Base-by-base conservation (phyloP, 164 flowering plant species). In the Aristolochia californica region DNA sequence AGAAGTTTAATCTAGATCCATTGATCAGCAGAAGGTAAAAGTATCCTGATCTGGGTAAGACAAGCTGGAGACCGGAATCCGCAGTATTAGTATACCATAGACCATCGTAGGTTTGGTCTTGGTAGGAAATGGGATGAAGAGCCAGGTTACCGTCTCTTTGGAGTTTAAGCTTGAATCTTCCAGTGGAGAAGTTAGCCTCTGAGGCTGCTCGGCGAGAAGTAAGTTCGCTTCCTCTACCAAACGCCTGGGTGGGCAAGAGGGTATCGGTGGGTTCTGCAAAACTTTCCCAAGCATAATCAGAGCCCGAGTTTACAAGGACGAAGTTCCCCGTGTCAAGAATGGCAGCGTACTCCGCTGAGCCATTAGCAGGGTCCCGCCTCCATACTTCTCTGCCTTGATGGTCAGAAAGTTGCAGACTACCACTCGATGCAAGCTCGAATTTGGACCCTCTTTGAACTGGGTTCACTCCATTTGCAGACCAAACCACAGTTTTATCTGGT, bases 401-500 rank as follows among this genome's bases (percentile, higher is more conserved):
- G 25, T 49, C 53, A 0, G 13, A 26, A 10, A 68, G 57, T 13
- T 48, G 26, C 26, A 68, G 61, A 2, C 27, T 5, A 5, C 67
- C 71, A 0, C 17, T 14, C 8, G 27, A 20, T 7, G 71, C 58
- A 1, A 68, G 57, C 60, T 68, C 60, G 4, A 59, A 45, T 30
- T 45, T 68, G 10, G 67, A 68, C 71, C 30, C 25, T n/a, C n/a
- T n/a, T n/a, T 30, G 61, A 0, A 58, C 70, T 4, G 58, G 69
- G 13, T 55, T 21, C 0, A 24, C 63, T 27, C 55, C 44, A 22
- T 57, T 65, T 22, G 70, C 66, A 14, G 34, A 63, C 79, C 72
- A 75, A 43, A 70, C 72, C 16, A 75, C 45, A 2, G 76, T 72
- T 38, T 59, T 66, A 3, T 66, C 74, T 0, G 73, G 67, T 45